Percentiles rank a stretch among this genome's conserved stretches.
phyloP scores from a whole-genome alignment of 768 basidiomycete species.

The Termitomyces sp. region DNA sequence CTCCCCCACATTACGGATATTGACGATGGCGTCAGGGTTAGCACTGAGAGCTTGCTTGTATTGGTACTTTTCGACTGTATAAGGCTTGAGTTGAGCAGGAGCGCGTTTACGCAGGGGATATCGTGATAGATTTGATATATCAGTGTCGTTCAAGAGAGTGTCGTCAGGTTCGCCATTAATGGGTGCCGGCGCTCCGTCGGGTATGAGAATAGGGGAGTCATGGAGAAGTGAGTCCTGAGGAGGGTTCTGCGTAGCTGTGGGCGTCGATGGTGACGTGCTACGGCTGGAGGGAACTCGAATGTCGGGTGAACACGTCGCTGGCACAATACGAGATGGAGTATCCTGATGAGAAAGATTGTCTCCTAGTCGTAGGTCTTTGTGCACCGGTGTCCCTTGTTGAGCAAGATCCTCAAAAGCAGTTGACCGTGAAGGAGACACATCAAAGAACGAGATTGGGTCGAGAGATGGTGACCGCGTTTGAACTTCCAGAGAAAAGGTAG shows the following conservation, averaged over 20 bases:
- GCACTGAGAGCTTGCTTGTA: slow-evolving; percentile 48
- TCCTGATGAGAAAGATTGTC: background rate
- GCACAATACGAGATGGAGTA: background rate
- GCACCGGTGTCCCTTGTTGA: background rate
- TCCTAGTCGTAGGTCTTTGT: background rate
- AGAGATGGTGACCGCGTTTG: slow-evolving; percentile 11
- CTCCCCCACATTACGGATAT: slow-evolving; percentile 30
- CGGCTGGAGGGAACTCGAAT: background rate
- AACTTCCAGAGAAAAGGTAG: slow-evolving; percentile 1
- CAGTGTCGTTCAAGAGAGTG: background rate
- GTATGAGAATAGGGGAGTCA: background rate
- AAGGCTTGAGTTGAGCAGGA: slow-evolving; percentile 56
- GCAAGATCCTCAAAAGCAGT: background rate
- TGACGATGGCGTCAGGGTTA: slow-evolving; percentile 68
- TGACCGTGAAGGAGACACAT: background rate
- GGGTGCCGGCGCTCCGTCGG: background rate
- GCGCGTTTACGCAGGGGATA: slow-evolving; percentile 55
- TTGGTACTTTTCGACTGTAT: slow-evolving; percentile 43
- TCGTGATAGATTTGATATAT: slow-evolving; percentile 20
- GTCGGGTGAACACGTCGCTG: background rate
- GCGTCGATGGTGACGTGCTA: background rate
- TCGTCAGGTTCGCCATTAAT: background rate
- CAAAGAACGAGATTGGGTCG: slow-evolving; percentile 11
- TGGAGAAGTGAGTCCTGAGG: background rate
- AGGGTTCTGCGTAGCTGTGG: background rate